Conservation (phyloP, 176 grass and related monocot species). For the Carex littledalei region DNA sequence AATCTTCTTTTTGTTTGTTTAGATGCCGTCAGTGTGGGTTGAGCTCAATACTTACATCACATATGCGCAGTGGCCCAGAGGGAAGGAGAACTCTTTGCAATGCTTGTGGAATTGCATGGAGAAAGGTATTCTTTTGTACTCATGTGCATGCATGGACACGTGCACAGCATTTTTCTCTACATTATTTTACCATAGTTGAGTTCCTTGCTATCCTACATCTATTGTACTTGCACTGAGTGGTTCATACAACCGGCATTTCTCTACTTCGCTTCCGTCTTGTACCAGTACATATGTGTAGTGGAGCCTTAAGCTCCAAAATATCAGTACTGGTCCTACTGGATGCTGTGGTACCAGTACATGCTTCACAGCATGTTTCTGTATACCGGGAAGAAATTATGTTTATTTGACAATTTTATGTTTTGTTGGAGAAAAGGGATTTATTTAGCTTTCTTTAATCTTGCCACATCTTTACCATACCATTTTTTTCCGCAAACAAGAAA, state of each 20-base stretch:
- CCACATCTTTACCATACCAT: neutral
- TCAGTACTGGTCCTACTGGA: neutral
- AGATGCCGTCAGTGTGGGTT: constrained; percentile 53
- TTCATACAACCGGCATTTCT: constrained; percentile 7
- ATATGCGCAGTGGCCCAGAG: constrained; percentile 53
- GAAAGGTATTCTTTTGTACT: constrained; percentile 32
- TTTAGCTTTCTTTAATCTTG: neutral
- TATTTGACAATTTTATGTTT: neutral
- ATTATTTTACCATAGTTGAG: neutral
- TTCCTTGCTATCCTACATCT: neutral
- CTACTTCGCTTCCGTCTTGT: neutral
- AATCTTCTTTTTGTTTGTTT: neutral
- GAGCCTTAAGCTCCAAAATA: neutral
- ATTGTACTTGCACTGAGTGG: neutral
- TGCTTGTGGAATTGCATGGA: constrained; percentile 57
- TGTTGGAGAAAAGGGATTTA: neutral
- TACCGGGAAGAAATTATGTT: neutral
- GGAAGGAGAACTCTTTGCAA: constrained; percentile 48
- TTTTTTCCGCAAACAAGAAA: neutral
- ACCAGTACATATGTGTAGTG: neutral
- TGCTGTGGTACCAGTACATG: neutral
- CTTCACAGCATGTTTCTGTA: neutral
- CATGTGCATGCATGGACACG: neutral
- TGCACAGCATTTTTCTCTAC: neutral
- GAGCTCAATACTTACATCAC: constrained; percentile 44